These are phyloP conservation scores for Schwanniomyces occidentalis DNA, from an alignment of 805 yeast species.

Conservation along the genomic window DNA sequence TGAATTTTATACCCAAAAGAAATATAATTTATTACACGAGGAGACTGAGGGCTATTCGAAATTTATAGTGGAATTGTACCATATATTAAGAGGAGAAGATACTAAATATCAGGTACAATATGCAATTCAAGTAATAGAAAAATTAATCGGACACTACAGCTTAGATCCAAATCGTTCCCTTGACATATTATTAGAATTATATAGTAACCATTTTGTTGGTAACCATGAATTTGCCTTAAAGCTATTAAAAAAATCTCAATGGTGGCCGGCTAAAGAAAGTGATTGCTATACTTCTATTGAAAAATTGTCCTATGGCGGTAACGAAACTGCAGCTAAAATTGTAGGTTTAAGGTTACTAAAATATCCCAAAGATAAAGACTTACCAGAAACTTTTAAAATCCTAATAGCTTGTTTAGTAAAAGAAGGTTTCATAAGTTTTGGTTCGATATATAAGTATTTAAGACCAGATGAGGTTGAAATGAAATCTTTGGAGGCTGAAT, in stretches of 20 bases:
- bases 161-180: slow-evolving; percentile 73
- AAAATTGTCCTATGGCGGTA: slow-evolving; percentile 51
- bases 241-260: slow-evolving; percentile 54
- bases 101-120: slow-evolving; percentile 42
- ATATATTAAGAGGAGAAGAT: slow-evolving; percentile 39
- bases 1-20: slow-evolving; percentile 49
- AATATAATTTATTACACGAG: slow-evolving; percentile 70
- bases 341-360: slow-evolving; percentile 47
- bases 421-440: slow-evolving; percentile 64
- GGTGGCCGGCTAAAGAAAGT: slow-evolving; percentile 60
- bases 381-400: slow-evolving; percentile 45
- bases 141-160: slow-evolving; percentile 70
- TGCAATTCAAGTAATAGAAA: slow-evolving; percentile 49
- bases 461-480: slow-evolving; percentile 53
- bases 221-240: slow-evolving; percentile 48
- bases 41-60: slow-evolving; percentile 78
- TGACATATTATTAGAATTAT: slow-evolving; percentile 59
- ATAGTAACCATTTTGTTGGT: slow-evolving; percentile 43
- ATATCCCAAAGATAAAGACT: slow-evolving; percentile 28
- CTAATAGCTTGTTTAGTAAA: slow-evolving; percentile 60
- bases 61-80: slow-evolving; percentile 49
- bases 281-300: slow-evolving; percentile 31
- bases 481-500: slow-evolving; percentile 40
- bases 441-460: slow-evolving; percentile 56
- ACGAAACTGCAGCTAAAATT: slow-evolving; percentile 52